Evolutionary conservation across 257 asterid species (phyloP), one percentile per base, ranked within the genome.

Genomic region (Forsythia suspensa): DNA sequence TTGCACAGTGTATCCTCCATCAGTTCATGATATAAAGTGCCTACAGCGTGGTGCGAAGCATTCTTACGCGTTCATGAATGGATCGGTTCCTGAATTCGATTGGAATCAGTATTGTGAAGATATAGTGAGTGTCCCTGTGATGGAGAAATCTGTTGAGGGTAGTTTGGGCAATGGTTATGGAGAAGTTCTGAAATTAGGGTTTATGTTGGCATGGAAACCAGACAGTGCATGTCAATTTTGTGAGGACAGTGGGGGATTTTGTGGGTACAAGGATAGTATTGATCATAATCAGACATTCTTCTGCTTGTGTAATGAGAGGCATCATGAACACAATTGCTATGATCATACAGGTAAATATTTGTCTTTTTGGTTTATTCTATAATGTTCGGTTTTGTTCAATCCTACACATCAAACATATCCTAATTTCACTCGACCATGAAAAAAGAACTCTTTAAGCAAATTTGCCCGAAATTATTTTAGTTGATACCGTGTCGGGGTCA

Each of bases 241-340:
- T 77, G 81, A 77, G 76, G 70, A 38, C 36, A 70, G 51, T 18
- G 81, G 76, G 6, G 81, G 81, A 12, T 52, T 69, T 70, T 77
- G 81, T 70, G 76, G 81, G 52, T 72, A 66, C 6, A 46, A 6
- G 34, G 41, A 18, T 16, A 13, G 48, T 51, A 51, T 15, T 8
- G 13, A 63, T 63, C 40, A 24, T 51, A 52, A 40, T 52, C 57
- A 37, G 61, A 77, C 59, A 52, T 52, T 77, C 70, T 21, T 55
- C 34, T 77, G 81, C 70, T 70, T 70, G 8, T 77, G 76, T 39
- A 52, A 43, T 52, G 76, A 70, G 72, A 52, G 44, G 4, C 36
- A 55, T 11, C 67, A 52, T 38, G 70, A 70, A n/a, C 34, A 13
- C 6, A 57, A 68, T 39, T 70, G 81, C 52, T 61, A 70, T 61